Conservation (phyloP, 2,329 filamentous ascomycete genomes). For the Lecanicillium sp. region DNA sequence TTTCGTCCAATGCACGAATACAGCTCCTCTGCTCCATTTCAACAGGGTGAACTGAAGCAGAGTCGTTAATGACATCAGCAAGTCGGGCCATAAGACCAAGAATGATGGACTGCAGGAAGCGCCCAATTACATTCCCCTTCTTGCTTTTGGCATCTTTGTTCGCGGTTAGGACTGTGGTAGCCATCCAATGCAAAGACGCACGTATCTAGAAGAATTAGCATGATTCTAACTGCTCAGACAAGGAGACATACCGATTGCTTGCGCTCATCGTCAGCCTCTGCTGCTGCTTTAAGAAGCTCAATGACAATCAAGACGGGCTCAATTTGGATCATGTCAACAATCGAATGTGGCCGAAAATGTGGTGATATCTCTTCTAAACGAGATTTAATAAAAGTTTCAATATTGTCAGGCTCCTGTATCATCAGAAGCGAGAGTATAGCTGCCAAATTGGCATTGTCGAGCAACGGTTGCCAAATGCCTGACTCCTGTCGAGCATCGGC, state of each 20-base stretch:
- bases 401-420: conserved; percentile 45
- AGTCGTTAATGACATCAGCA: conserved; percentile 69
- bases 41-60: conserved; percentile 41
- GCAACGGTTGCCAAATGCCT: conserved; percentile 48
- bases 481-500: conserved; percentile 66
- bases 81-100: conserved; percentile 81
- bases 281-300: conserved; percentile 73
- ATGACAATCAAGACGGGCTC: conserved; percentile 70
- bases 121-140: conserved; percentile 51
- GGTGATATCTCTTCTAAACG: conserved; percentile 61
- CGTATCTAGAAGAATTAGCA: conserved; percentile 33
- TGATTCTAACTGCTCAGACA: not conserved
- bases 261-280: conserved; percentile 53
- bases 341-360: conserved; percentile 56
- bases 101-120: conserved; percentile 75
- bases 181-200: conserved; percentile 39
- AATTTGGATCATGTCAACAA: conserved; percentile 61
- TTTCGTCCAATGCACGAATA: conserved; percentile 77
- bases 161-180: conserved; percentile 28
- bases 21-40: conserved; percentile 65
- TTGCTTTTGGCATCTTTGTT: conserved; percentile 36
- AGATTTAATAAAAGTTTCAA: conserved; percentile 59
- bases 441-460: conserved; percentile 49
- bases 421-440: conserved; percentile 52
- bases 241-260: conserved; percentile 45